These are phyloP conservation scores for Leccinum pachyderme DNA, from an alignment of 1,284 basidiomycete genomes.

Conservation along the genomic window DNA sequence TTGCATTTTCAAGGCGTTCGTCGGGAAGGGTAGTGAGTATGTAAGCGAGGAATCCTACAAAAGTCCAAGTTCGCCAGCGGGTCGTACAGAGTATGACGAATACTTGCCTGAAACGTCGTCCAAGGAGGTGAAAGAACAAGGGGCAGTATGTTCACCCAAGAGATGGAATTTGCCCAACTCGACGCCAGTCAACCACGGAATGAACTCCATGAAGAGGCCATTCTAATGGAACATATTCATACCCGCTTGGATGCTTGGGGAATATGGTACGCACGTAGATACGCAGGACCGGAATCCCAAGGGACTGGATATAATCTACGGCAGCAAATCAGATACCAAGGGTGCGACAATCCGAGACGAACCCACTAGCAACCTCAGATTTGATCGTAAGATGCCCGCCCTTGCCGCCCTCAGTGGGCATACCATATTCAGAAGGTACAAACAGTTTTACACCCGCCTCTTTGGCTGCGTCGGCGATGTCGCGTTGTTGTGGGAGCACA, in stretches of 20 bases:
- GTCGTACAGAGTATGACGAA: background rate
- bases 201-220: slow-evolving; percentile 29
- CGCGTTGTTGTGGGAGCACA: slow-evolving; percentile 30
- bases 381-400: slow-evolving; percentile 26
- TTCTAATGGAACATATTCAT: slow-evolving; percentile 13
- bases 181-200: slow-evolving; percentile 22
- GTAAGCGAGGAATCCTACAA: slow-evolving; percentile 35
- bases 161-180: slow-evolving; percentile 33
- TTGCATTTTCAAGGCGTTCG: slow-evolving; percentile 29
- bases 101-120: slow-evolving; percentile 33
- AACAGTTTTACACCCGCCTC: slow-evolving; percentile 38
- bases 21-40: slow-evolving; percentile 33
- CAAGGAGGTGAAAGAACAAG: slow-evolving; percentile 33
- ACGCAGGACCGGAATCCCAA: slow-evolving; percentile 34
- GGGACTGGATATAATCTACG: slow-evolving; percentile 29
- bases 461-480: slow-evolving; percentile 38
- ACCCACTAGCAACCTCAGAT: slow-evolving; percentile 27
- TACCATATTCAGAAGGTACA: slow-evolving; percentile 41
- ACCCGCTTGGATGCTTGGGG: background rate
- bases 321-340: background rate
- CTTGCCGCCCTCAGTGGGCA: slow-evolving; percentile 27
- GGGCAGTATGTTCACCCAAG: slow-evolving; percentile 32
- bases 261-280: slow-evolving; percentile 33
- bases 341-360: background rate
- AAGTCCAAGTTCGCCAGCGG: background rate